Base-by-base conservation (phyloP, 345 rosid species). In the Acer negundo region DNA sequence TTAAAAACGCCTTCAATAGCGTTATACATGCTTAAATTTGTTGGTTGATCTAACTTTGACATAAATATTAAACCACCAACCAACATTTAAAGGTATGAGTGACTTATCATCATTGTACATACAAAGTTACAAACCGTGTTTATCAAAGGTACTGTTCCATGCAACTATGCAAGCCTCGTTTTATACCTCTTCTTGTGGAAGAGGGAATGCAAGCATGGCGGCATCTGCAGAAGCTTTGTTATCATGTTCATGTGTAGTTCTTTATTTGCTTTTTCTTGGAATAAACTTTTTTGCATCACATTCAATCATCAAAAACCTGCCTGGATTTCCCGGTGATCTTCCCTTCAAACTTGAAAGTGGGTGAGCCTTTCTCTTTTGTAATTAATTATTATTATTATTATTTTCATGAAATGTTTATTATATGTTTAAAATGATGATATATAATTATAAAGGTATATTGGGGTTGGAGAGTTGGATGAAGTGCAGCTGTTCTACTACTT, bases 401-500 rank as follows among this genome's bases (percentile, higher is more conserved):
- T 31, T 3, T 31, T 31, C 35, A 31, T 31, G 35, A 31, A 31
- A 31, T 3, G 35, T 31, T 31, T 31, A 31, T 31, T 31, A 31
- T 31, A 31, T 31, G 35, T 31, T 31, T 31, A 31, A 31, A 0
- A 31, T 31, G 35, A 31, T 31, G 35, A 31, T 31, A 31, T 31
- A 31, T 31, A 31, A 31, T 31, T 31, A 31, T 19, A 19, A 6
- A 75, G 70, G 23, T 75, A 75, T 49, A 35, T 75, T 10, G 78
- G 78, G 1, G 62, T 75, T 11, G 70, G 70, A 2, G 49, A 75
- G 22, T 9, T 8, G 4, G 62, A 72, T 15, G 76, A 75, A 65
- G 66, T 70, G 3, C 83, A 84, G 79, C 75, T 84, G 2, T 84
- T 84, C 58, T 82, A 80, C 81, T 80, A 84, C 76, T 84, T 84